Percentiles rank a stretch among this genome's conserved stretches.
phyloP scores from a whole-genome alignment of 306 rosid species.

The Corylus avellana region DNA sequence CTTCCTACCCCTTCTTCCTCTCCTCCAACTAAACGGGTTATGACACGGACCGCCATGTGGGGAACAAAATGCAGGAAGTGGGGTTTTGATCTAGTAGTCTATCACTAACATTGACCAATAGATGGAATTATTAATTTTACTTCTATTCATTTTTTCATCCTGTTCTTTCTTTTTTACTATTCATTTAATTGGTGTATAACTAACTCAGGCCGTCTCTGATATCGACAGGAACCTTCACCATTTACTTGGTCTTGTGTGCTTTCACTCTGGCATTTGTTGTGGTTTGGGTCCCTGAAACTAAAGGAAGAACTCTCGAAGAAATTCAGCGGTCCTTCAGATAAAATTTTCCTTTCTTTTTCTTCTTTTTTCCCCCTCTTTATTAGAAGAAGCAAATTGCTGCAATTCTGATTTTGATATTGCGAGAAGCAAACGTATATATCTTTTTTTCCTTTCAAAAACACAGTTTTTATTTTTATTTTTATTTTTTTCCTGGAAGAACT shows the following conservation, averaged over 20 bases:
- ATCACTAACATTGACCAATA: neutral
- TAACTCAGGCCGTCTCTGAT: conserved; percentile 15
- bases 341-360: conserved; percentile 32
- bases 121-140: neutral
- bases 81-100: too few relatives aligned
- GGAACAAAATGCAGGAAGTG: neutral
- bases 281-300: conserved; percentile 92
- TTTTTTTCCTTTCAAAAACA: conserved; percentile 12
- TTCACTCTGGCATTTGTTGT: conserved; percentile 61
- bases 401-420: conserved; percentile 18
- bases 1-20: neutral
- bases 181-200: conserved; percentile 16
- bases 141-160: neutral
- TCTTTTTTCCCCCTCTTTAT: neutral
- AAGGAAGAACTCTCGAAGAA: conserved; percentile 92
- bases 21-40: neutral
- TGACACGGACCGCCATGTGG: neutral
- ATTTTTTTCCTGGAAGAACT: conserved; percentile 10
- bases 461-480: conserved; percentile 10
- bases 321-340: conserved; percentile 85
- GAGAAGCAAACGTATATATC: neutral
- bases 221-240: conserved; percentile 83
- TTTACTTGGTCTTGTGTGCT: conserved; percentile 63
- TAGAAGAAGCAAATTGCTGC: conserved; percentile 22
- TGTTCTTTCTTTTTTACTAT: neutral